phyloP scores from a whole-genome alignment of 108 stramenopile genomes.

The Asterionellopsis glacialis region DNA sequence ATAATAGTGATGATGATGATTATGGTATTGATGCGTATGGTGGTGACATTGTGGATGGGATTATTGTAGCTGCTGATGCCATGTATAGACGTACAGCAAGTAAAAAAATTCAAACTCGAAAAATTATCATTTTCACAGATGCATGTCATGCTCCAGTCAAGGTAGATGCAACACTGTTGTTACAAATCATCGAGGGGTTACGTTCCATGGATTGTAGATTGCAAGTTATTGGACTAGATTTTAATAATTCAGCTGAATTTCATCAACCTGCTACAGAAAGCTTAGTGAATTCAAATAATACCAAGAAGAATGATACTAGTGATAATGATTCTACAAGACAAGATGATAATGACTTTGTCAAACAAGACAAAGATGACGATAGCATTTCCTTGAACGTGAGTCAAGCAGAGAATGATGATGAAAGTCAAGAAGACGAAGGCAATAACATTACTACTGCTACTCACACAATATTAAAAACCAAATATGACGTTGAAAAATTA shows the following conservation, averaged over 20 bases:
- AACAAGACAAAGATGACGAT: slow-evolving; percentile 13
- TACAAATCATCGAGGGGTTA: slow-evolving; percentile 50
- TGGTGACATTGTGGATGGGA: slow-evolving; percentile 68
- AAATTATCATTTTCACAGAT: slow-evolving; percentile 78
- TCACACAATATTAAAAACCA: slow-evolving; percentile 47
- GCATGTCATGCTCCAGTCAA: slow-evolving; percentile 44
- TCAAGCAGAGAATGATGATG: slow-evolving; percentile 21
- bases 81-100: slow-evolving; percentile 48
- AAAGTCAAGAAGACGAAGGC: slow-evolving; percentile 1
- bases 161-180: slow-evolving; percentile 42
- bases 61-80: slow-evolving; percentile 74
- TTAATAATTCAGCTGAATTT: slow-evolving; percentile 27
- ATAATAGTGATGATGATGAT: too few relatives aligned
- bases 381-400: not conserved
- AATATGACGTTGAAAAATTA: slow-evolving; percentile 34
- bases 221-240: slow-evolving; percentile 61
- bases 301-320: not conserved
- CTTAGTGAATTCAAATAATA: not conserved
- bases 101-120: slow-evolving; percentile 43
- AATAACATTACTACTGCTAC: slow-evolving; percentile 5
- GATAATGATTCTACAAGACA: not conserved
- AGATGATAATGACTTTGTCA: slow-evolving; percentile 11
- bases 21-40: too few relatives aligned
- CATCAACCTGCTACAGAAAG: slow-evolving; percentile 3
- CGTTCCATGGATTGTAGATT: slow-evolving; percentile 43